Conservation (phyloP, 139 green algal genomes). For the Volvox africanus region DNA sequence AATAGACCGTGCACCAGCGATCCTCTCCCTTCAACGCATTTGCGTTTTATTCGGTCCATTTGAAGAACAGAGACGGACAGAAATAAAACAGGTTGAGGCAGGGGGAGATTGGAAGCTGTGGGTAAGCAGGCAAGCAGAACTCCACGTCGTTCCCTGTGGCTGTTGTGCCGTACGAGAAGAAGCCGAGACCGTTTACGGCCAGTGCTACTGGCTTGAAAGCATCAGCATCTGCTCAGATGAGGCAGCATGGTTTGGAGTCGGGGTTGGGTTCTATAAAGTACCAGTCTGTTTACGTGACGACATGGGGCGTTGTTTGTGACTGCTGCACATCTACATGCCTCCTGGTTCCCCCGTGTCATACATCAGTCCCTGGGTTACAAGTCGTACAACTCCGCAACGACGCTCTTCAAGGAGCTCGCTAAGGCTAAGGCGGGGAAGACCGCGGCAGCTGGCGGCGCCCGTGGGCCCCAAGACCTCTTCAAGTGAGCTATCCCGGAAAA, state of each 20-base stretch:
- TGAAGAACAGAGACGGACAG: too few species aligned
- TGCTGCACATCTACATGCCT: not conserved
- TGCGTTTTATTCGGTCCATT: not conserved
- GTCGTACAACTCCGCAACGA: conserved; percentile 39
- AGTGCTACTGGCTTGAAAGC: too few species aligned
- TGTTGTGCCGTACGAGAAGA: too few species aligned
- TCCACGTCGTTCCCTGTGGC: too few species aligned
- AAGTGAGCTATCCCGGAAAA: not conserved
- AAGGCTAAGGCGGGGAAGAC: conserved; percentile 35
- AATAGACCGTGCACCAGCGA: too few species aligned
- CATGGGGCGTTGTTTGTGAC: not conserved
- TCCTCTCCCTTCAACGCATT: not conserved
- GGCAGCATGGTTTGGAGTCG: not conserved
- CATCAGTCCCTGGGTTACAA: conserved; percentile 41
- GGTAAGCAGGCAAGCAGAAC: too few species aligned
- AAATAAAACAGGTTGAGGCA: too few species aligned
- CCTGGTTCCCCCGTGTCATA: not conserved
- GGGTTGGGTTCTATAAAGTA: not conserved
- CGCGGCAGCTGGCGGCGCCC: not conserved
- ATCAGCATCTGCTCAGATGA: too few species aligned
- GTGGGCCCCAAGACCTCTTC: conserved; percentile 54
- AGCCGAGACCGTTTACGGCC: too few species aligned
- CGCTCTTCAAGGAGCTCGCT: conserved; percentile 33
- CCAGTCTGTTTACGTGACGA: too few species aligned
- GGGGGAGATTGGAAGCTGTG: too few species aligned